Base-by-base conservation (phyloP, 805 yeast genomes). In the Suhomyces emberorum region DNA sequence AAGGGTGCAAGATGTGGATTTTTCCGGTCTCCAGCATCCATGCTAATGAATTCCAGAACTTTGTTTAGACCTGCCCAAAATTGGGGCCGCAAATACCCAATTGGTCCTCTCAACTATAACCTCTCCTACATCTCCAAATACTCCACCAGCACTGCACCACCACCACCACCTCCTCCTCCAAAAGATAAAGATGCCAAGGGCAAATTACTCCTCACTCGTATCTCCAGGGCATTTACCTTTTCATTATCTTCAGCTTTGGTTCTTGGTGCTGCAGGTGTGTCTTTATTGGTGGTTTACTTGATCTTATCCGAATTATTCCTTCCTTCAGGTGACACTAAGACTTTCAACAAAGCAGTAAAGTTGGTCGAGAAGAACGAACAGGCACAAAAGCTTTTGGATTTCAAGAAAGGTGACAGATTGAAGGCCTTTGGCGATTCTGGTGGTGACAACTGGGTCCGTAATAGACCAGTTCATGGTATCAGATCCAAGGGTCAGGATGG, bases 281-380 rank as follows among this genome's bases (percentile, higher is more conserved):
- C 91, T 0, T 80, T 30, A 58, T 81, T 39, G 77, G 73, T 88
- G 15, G 69, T 86, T 7, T 89, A 86, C 57, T 71, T 87, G 43
- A 76, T 88, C 15, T 73, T 83, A n/a, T 70, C 82, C 8, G 96
- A 89, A 55, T 63, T 89, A 21, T 78, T 87, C 46, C 74, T 89
- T 32, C 96, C 97, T 7, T 82, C 95, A 1, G 95, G 95, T 16
- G 96, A 89, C 54, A 89, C 95, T 0, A 84, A 83, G 46, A 78
- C 95, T 2, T 89, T 89, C 68, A 88, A 89, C 63, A 76, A 87
- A 48, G 95, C 95, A 2, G 88, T 88, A 21, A 74, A 77, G 9
- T 63, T 85, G 49, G 76, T 88, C 25, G 91, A 89, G 54, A 68
- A 81, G 41, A 86, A 83, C 57, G 71, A 72, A 32, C 59, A 57